Conservation (phyloP, 2,329 filamentous ascomycete genomes). For the Zymoseptoria tritici region DNA sequence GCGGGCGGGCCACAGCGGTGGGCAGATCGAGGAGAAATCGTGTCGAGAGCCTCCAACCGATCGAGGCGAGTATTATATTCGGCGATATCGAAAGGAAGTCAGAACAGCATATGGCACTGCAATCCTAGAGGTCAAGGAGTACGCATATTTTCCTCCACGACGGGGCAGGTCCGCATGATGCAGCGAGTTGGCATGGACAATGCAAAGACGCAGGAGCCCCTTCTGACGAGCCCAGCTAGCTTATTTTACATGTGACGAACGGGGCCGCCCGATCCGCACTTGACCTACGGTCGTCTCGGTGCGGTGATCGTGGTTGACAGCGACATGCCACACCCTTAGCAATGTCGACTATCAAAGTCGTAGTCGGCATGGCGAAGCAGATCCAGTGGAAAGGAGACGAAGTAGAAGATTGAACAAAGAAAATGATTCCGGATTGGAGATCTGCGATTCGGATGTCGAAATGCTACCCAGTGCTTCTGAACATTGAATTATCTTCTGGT, state of each 20-base stretch:
- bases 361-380: too few relatives aligned
- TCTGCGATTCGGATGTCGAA: neutral
- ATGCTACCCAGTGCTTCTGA: slow-evolving; percentile 5
- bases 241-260: neutral
- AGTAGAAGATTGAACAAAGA: too few relatives aligned
- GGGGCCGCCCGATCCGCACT: too few relatives aligned
- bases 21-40: neutral
- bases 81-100: neutral
- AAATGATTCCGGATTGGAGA: too few relatives aligned
- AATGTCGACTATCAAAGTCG: too few relatives aligned
- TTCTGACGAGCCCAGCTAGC: neutral
- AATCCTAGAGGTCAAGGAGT: neutral
- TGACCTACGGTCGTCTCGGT: too few relatives aligned
- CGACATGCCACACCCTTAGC: too few relatives aligned
- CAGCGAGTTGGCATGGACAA: neutral
- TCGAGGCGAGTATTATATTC: neutral
- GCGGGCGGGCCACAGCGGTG: neutral
- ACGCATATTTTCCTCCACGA: neutral
- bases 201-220: neutral
- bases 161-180: neutral
- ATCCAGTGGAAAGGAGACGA: too few relatives aligned
- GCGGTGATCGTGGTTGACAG: too few relatives aligned
- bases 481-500: too few relatives aligned
- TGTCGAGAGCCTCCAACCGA: neutral
- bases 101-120: neutral